Conservation (phyloP, 2,329 filamentous ascomycete species). For the Elsinoe batatas region DNA sequence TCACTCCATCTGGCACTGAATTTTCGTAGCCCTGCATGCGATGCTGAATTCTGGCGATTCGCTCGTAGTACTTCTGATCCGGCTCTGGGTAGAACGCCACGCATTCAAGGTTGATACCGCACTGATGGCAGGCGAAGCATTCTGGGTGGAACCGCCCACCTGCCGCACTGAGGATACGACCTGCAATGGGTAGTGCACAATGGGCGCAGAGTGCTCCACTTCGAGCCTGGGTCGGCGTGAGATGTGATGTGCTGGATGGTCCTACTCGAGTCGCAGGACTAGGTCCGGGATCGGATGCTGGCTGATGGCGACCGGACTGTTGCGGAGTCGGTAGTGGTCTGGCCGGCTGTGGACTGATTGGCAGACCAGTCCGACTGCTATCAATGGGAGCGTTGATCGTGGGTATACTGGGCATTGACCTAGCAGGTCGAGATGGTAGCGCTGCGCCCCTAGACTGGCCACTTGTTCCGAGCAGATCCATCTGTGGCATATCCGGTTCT, state of each 20-base stretch:
- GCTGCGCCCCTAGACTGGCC: neutral
- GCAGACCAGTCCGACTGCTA: neutral
- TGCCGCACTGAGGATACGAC: slow-evolving; percentile 76
- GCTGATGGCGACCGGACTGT: slow-evolving; percentile 15
- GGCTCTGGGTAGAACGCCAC: slow-evolving; percentile 96
- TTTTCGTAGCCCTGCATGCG: slow-evolving; percentile 46
- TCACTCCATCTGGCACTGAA: slow-evolving; percentile 48
- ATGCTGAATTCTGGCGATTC: slow-evolving; percentile 61
- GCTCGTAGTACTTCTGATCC: slow-evolving; percentile 56
- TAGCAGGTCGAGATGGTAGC: neutral
- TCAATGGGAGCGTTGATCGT: slow-evolving; percentile 16
- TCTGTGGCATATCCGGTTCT: slow-evolving; percentile 26
- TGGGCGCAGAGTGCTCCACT: slow-evolving; percentile 70
- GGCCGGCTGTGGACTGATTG: neutral
- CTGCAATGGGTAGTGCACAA: slow-evolving; percentile 75
- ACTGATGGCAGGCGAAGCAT: slow-evolving; percentile 85
- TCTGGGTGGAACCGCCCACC: slow-evolving; percentile 82
- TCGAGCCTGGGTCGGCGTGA: slow-evolving; percentile 36
- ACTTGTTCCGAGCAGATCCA: slow-evolving; percentile 17
- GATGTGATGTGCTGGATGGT: slow-evolving; percentile 31
- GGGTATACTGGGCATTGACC: slow-evolving; percentile 16
- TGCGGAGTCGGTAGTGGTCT: slow-evolving; percentile 21
- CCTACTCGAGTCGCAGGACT: neutral
- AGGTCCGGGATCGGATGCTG: slow-evolving; percentile 13
- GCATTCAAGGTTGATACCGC: slow-evolving; percentile 79